Conservation (phyloP, 1,284 basidiomycete genomes). For the Leccinum insolens region DNA sequence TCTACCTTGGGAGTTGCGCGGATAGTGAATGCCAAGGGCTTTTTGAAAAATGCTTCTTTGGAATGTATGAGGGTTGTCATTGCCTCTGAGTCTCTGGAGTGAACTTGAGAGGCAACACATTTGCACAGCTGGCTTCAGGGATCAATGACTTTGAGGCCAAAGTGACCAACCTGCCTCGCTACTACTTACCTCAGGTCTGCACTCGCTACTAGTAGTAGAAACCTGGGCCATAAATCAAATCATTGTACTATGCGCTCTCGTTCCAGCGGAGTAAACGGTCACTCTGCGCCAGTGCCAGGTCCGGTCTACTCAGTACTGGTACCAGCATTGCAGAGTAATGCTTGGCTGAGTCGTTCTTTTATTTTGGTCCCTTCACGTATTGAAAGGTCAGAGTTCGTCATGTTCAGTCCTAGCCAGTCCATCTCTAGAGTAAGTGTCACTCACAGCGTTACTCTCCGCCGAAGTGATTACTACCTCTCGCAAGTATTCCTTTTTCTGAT, state of each 20-base stretch:
- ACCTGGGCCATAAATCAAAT: neutral
- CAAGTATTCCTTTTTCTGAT: neutral
- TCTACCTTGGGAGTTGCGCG: neutral
- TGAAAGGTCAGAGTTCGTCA: neutral
- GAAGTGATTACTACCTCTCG: neutral
- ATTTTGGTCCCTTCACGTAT: neutral
- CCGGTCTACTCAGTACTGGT: too few species aligned
- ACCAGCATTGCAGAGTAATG: neutral
- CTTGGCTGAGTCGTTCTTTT: neutral
- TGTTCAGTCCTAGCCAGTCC: neutral
- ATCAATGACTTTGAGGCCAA: neutral
- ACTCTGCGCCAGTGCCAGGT: neutral
- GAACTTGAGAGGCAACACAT: neutral
- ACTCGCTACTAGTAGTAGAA: neutral
- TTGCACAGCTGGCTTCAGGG: neutral
- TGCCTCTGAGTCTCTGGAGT: neutral
- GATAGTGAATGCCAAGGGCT: neutral
- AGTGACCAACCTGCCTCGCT: neutral
- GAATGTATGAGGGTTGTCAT: neutral
- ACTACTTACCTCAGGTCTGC: neutral
- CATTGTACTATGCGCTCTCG: neutral
- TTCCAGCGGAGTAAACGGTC: neutral
- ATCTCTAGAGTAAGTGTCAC: neutral
- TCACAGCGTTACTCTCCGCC: neutral
- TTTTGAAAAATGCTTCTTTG: neutral